A percentile compares a stretch with the other conserved stretches of the same genome.
Conservation (phyloP, 83 land plant species). For the Thuja plicata region DNA sequence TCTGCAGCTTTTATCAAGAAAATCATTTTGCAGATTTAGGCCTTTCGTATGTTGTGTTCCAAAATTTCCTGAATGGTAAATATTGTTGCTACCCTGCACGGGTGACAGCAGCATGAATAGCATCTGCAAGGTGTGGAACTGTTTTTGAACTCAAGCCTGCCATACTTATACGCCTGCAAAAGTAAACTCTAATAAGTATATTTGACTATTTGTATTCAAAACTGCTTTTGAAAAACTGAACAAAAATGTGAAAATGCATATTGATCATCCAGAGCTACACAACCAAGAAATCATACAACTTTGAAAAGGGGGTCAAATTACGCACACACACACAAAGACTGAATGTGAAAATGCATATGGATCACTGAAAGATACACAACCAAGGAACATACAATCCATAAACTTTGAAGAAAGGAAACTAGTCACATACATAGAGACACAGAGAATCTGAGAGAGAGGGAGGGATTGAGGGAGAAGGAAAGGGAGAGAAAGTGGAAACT, state of each 20-base stretch:
- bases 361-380: neutral
- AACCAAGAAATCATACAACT: neutral
- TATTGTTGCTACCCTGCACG: neutral
- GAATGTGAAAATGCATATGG: neutral
- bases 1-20: neutral
- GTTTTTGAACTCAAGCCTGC: slow-evolving; percentile 85
- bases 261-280: neutral
- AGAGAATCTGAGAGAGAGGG: too few species aligned
- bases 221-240: neutral
- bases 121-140: slow-evolving; percentile 94
- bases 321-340: too few species aligned
- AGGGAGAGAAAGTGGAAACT: neutral
- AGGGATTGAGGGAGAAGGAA: too few species aligned
- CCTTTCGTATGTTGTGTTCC: neutral
- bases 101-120: slow-evolving; percentile 85
- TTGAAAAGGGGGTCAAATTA: neutral
- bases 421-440: neutral
- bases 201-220: neutral
- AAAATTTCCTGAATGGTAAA: neutral
- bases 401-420: neutral
- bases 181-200: neutral
- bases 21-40: neutral
- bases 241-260: neutral
- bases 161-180: slow-evolving; percentile 90
- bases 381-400: neutral